These are phyloP conservation scores for Prosopis cineraria DNA, from an alignment of 306 rosid genomes.

Conservation along the genomic window DNA sequence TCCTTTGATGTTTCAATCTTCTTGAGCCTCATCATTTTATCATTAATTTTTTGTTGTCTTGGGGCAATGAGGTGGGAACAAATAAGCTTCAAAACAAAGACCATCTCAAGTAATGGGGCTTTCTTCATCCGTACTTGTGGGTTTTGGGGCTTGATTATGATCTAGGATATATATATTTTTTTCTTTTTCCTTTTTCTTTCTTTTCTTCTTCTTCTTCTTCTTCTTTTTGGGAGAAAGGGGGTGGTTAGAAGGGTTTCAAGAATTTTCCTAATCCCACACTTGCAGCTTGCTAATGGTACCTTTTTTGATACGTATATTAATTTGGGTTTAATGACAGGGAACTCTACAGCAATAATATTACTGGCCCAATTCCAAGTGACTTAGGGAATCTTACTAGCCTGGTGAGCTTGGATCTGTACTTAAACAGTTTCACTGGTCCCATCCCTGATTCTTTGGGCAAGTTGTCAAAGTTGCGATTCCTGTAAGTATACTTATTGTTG, in stretches of 20 bases:
- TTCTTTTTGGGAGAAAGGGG: neutral
- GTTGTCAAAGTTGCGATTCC: slow-evolving; percentile 91
- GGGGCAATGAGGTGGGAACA: neutral
- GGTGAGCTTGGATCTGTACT: slow-evolving; percentile 99
- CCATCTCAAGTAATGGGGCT: neutral
- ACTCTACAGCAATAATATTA: slow-evolving; percentile 94
- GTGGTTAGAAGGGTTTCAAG: neutral
- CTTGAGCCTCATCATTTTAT: neutral
- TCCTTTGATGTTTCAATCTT: slow-evolving; percentile 10
- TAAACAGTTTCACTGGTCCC: slow-evolving; percentile 80
- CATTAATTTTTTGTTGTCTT: neutral
- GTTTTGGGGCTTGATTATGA: neutral
- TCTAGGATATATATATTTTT: neutral
- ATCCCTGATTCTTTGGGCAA: slow-evolving; percentile 92
- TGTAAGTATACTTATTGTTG: slow-evolving; percentile 62
- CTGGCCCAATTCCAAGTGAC: slow-evolving; percentile 91
- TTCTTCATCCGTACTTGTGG: neutral
- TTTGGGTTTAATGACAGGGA: slow-evolving; percentile 56
- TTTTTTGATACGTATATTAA: neutral
- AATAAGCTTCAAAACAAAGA: neutral
- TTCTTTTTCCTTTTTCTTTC: too few relatives aligned
- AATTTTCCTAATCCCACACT: neutral
- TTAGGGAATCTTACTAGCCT: slow-evolving; percentile 95
- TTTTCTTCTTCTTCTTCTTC: too few relatives aligned
- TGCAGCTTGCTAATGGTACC: neutral